Evolutionary conservation across 257 asterid species (phyloP).

Genomic region (Capsicum rhomboideum): DNA sequence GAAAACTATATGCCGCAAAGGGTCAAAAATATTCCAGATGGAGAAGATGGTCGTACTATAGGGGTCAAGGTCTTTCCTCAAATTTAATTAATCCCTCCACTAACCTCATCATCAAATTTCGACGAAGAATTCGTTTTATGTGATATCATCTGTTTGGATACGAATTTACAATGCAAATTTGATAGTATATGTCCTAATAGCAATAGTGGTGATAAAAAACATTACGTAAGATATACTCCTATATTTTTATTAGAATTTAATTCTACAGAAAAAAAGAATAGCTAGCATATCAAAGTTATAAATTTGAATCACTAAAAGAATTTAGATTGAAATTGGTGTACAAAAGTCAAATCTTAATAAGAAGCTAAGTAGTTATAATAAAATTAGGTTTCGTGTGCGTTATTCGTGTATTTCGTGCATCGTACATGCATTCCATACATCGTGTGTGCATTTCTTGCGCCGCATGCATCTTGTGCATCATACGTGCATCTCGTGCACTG

Average conservation of each 20-base stretch:
- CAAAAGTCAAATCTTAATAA: no score
- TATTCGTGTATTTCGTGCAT: no score
- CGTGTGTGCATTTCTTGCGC: no score
- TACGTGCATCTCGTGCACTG: no score
- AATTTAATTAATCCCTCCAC: not conserved
- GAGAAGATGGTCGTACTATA: slow-evolving; percentile 21
- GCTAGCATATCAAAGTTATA: not conserved
- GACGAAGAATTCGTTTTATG: not conserved
- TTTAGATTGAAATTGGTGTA: not conserved
- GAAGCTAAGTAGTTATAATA: no score
- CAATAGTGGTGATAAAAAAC: not conserved
- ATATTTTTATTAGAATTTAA: not conserved
- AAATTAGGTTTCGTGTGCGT: no score
- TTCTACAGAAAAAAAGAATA: not conserved
- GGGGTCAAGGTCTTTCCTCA: slow-evolving; percentile 12
- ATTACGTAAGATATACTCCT: not conserved
- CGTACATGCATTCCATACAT: no score
- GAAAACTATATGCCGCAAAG: not conserved
- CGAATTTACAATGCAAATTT: not conserved
- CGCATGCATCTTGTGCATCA: no score
- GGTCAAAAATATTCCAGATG: slow-evolving; percentile 5
- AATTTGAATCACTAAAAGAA: not conserved
- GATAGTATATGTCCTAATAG: not conserved
- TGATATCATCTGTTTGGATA: not conserved
- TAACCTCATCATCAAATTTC: not conserved